Conservation (phyloP, 345 rosid genomes). For the Balakata baccata region DNA sequence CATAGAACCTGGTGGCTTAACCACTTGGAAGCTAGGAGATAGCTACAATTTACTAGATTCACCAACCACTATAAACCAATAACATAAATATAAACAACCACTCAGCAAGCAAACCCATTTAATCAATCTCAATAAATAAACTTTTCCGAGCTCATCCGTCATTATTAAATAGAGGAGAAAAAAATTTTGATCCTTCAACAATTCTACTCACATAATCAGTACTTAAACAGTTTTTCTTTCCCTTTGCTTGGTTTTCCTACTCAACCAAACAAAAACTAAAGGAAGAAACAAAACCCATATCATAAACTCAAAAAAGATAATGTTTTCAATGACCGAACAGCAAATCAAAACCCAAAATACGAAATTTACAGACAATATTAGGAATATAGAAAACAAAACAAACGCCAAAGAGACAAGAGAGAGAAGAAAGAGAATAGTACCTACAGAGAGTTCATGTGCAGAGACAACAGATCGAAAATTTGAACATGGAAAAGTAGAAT, state of each 20-base stretch:
- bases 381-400: neutral
- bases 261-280: conserved; percentile 1
- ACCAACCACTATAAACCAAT: conserved; percentile 50
- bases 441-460: conserved; percentile 39
- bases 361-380: neutral
- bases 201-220: neutral
- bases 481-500: too few relatives aligned
- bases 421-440: conserved; percentile 22
- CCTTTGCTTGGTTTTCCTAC: too few relatives aligned
- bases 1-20: conserved; percentile 64
- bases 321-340: neutral
- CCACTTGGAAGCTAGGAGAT: conserved; percentile 49
- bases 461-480: conserved; percentile 20
- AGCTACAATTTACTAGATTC: conserved; percentile 40
- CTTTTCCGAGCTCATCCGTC: neutral
- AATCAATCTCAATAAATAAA: neutral
- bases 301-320: neutral
- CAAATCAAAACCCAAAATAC: conserved; percentile 39
- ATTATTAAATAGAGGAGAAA: neutral
- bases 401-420: neutral
- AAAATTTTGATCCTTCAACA: neutral
- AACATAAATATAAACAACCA: neutral
- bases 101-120: neutral
- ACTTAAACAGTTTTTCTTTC: neutral
- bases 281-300: neutral